phyloP scores from a whole-genome alignment of 202 grass and related monocot genomes.

The Carex arenaria region DNA sequence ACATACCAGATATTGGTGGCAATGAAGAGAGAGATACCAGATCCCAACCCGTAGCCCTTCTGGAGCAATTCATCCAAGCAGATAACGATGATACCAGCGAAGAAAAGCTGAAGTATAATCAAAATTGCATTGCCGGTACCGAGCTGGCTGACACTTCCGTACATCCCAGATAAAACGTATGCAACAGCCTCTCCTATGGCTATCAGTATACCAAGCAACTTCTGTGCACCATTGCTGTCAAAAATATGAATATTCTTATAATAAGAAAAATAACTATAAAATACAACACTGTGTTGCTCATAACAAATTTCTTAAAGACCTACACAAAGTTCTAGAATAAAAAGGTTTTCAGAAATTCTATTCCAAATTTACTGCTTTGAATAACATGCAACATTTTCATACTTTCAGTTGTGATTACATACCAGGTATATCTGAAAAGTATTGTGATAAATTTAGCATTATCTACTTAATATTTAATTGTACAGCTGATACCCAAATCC shows the following conservation, averaged over 20 bases:
- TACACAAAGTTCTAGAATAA: not conserved
- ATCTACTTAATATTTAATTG: not conserved
- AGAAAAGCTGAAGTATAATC: constrained; percentile 44
- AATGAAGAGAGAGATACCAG: constrained; percentile 42
- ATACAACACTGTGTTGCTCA: not conserved
- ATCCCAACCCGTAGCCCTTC: constrained; percentile 36
- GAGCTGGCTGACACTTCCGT: constrained; percentile 29
- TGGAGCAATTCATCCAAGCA: constrained; percentile 35
- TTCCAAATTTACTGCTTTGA: not conserved
- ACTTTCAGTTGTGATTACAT: not conserved
- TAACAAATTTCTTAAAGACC: not conserved
- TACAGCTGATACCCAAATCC: not conserved
- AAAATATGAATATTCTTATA: not conserved
- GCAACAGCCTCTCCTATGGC: constrained; percentile 38
- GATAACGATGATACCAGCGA: constrained; percentile 41
- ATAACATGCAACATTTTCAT: not conserved
- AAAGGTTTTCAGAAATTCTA: not conserved
- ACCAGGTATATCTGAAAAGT: not conserved
- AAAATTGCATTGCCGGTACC: constrained; percentile 38
- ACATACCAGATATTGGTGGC: constrained; percentile 42
- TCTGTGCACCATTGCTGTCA: constrained; percentile 35
- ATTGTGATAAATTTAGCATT: not conserved
- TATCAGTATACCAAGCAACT: constrained; percentile 39
- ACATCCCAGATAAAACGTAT: constrained; percentile 37
- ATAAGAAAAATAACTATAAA: not conserved